Percentiles rank a stretch among this genome's conserved stretches.
Conservation (phyloP, 2,329 filamentous ascomycete species). For the Truncatella angustata region DNA sequence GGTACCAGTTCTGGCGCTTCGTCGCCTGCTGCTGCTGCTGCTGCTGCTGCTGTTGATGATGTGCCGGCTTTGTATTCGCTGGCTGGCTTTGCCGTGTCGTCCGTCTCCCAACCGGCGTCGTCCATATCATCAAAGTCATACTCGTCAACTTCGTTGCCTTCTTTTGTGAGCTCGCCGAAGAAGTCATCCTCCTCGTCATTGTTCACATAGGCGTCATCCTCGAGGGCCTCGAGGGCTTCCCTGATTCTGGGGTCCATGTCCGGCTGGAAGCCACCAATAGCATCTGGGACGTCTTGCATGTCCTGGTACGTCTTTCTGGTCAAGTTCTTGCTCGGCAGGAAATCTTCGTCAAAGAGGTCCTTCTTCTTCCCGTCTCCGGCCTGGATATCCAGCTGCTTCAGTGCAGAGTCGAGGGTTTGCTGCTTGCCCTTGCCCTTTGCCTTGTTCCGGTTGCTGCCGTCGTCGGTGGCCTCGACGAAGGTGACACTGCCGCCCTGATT, state of each 20-base stretch:
- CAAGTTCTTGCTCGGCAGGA: conserved; percentile 77
- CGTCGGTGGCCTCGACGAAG: conserved; percentile 73
- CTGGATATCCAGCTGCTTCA: conserved; percentile 60
- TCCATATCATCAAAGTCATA: conserved; percentile 55
- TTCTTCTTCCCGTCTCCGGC: conserved; percentile 35
- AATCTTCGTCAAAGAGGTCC: conserved; percentile 68
- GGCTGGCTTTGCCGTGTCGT: conserved; percentile 79
- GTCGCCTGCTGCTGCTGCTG: conserved; percentile 33
- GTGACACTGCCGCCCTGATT: conserved; percentile 67
- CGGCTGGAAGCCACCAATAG: conserved; percentile 89
- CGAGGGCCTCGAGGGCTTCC: conserved; percentile 88
- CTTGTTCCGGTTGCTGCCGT: conserved; percentile 56
- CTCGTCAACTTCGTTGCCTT: conserved; percentile 58
- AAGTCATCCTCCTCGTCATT: conserved; percentile 70
- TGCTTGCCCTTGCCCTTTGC: conserved; percentile 71
- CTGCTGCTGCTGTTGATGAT: conserved; percentile 25
- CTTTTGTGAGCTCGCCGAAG: conserved; percentile 70
- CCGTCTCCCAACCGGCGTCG: conserved; percentile 92
- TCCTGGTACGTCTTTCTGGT: conserved; percentile 80
- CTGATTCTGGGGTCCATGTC: conserved; percentile 94
- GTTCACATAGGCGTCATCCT: conserved; percentile 93
- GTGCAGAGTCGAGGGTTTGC: conserved; percentile 76
- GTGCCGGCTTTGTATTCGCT: conserved; percentile 47
- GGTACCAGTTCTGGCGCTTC: conserved; percentile 47
- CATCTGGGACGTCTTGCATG: conserved; percentile 89